Base-by-base conservation (phyloP, 345 rosid genomes). In the Murraya koenigii region DNA sequence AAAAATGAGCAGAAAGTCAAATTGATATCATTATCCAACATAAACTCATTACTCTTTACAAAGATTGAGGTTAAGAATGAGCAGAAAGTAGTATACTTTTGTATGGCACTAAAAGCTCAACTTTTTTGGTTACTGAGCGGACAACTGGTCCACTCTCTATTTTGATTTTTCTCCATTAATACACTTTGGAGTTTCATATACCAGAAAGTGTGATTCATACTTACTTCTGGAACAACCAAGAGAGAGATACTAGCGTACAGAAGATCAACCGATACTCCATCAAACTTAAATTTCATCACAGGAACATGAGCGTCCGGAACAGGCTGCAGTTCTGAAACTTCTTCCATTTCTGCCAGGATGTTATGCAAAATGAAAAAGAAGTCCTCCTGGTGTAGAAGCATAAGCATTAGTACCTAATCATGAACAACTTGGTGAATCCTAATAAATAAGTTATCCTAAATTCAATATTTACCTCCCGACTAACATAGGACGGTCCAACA, bases 261-360 rank as follows among this genome's bases (percentile, higher is more conserved):
- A 75, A 91, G 95, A 69, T 91, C 95, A 62, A 91, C 71, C 36
- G 92, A 87, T 77, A 87, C 83, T 73, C 92, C 92, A 77, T 87
- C 87, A 66, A 88, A 91, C 82, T 89, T 91, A 62, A 91, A 91
- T 80, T 84, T 91, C 95, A 91, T 87, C 22, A 91, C 88, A 69
- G 95, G 95, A 32, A 91, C 95, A 75, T 89, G 93, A 83, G 95
- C 95, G 85, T 91, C 90, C 14, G 90, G 93, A 79, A 91, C 86
- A n/a, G 93, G 89, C 54, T 91, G 95, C 30, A 91, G 75, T 80
- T 91, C 95, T 9, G 90, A 81, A 33, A 91, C 86, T 81, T 88
- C 93, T 80, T 87, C 90, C 87, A 85, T 84, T 75, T 88, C 87
- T 9, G 85, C 86, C 35, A 91, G 85, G 49, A 83, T 83, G 35